Base-by-base conservation (phyloP, 2,329 filamentous ascomycete genomes). In the Dothideomycetidae sp. region DNA sequence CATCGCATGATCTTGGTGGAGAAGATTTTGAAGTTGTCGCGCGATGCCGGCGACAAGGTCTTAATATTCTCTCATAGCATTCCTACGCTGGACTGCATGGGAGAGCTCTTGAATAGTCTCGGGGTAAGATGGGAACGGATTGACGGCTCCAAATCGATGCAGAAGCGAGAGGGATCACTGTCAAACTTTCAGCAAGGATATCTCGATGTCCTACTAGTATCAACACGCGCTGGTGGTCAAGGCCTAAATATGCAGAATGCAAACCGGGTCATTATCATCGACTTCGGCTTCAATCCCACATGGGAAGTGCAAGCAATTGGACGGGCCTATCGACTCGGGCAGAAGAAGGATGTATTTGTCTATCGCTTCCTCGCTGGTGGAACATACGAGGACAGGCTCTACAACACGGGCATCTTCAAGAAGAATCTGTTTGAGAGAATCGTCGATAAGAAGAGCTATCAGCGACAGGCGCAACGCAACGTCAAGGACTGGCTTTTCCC, bases 221-320 rank as follows among this genome's bases (percentile, higher is more conserved):
- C 84, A 0, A 93, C 84, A 1, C 75, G 59, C 42, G 83, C 86
- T 5, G 86, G 85, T 14, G 83, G 84, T 0, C 62, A 85, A 1
- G 86, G 86, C 0, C 64, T 93, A 34, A 94, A 94, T 46, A 78
- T 94, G 10, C 72, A 73, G 29, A 77, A 79, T 1, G 86, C 86
- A 1, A 93, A 85, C 53, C 73, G 86, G 13, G 81, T 93, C 1
- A 70, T 94, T 13, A 78, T 94, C 13, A 80, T 92, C 39, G 86
- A 94, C 53, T 83, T 80, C 50, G 67, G 69, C 43, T 93, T 77
- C 60, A 90, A 86, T 45, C 86, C 86, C 0, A 70, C 75, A 4
- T 68, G 77, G 52, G 86, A 93, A 55, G 78, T 85, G 49, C 86
- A 94, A 57, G 86, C 86, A 1, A 73, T 93, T 35, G 86, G 84